Conservation (phyloP, 441 rosid genomes). For the Gossypium trilobum region DNA sequence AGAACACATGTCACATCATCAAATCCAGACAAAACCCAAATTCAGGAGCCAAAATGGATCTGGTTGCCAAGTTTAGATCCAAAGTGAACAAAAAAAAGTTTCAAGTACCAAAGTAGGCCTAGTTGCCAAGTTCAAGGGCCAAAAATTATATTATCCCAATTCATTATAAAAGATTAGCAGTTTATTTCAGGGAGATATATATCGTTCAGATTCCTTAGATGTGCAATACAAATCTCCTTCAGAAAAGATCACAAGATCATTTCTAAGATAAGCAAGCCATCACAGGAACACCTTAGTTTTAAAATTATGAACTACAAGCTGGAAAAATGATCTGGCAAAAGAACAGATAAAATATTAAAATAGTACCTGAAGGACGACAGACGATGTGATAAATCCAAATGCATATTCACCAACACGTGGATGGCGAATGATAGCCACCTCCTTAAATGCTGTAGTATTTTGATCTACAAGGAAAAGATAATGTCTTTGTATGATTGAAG, state of each 20-base stretch:
- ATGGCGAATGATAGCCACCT: conserved; percentile 84
- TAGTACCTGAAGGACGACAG: conserved; percentile 73
- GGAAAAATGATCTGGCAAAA: not conserved
- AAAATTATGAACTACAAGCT: not conserved
- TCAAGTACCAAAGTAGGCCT: too few relatives aligned
- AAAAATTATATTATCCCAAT: not conserved
- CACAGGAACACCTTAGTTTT: not conserved
- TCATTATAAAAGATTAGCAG: not conserved
- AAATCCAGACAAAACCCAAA: too few relatives aligned
- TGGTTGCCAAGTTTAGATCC: too few relatives aligned
- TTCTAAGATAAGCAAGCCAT: not conserved
- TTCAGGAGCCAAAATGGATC: too few relatives aligned
- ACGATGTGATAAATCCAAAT: conserved; percentile 84
- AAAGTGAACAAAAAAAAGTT: too few relatives aligned
- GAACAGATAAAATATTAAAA: not conserved
- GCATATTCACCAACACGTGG: conserved; percentile 95
- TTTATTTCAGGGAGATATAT: not conserved
- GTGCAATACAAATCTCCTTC: not conserved
- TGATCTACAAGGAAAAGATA: conserved; percentile 42
- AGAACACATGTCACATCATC: too few relatives aligned
- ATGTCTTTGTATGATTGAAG: conserved; percentile 8
- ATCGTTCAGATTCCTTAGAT: not conserved
- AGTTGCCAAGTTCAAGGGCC: too few relatives aligned
- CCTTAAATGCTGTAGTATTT: conserved; percentile 83
- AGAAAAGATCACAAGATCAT: not conserved